Conservation (phyloP, 2,329 filamentous ascomycete species). For the Ophiostoma ips region DNA sequence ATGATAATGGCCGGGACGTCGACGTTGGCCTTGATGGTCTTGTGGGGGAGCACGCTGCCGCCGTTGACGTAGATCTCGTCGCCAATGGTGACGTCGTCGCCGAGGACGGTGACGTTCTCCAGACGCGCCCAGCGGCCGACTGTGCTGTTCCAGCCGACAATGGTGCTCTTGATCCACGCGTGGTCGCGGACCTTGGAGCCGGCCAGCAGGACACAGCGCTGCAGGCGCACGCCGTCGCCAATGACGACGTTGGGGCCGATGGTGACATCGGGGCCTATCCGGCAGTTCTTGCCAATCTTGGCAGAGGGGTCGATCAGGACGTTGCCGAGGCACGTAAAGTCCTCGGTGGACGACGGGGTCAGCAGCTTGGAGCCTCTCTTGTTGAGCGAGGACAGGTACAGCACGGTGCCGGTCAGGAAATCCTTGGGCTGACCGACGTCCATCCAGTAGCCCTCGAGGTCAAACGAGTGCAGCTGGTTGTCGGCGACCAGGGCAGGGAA, state of each 20-base stretch:
- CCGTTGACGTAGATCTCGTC: constrained; percentile 99
- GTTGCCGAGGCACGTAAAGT: constrained; percentile 84
- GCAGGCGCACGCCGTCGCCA: constrained; percentile 84
- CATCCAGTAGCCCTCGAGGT: constrained; percentile 98
- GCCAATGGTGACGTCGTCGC: constrained; percentile 93
- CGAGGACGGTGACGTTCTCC: constrained; percentile 95
- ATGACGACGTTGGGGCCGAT: constrained; percentile 88
- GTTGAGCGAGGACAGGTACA: constrained; percentile 84
- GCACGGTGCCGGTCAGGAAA: constrained; percentile 88
- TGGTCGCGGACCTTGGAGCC: constrained; percentile 96
- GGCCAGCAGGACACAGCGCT: constrained; percentile 79
- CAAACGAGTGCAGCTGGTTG: constrained; percentile 85
- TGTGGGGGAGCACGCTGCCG: constrained; percentile 87
- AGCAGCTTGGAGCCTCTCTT: constrained; percentile 84
- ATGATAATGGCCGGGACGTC: constrained; percentile 62
- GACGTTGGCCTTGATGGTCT: constrained; percentile 97
- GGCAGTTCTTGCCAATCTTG: constrained; percentile 97
- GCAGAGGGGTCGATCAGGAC: constrained; percentile 88
- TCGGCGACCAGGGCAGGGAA: constrained; percentile 90
- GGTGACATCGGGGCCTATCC: constrained; percentile 92
- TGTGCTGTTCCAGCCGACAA: constrained; percentile 95
- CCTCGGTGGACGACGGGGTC: constrained; percentile 54
- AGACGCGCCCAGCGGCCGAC: constrained; percentile 92
- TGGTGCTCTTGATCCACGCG: constrained; percentile 97
- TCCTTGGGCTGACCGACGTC: constrained; percentile 98